Evolutionary conservation across 2,329 filamentous ascomycete genomes (phyloP).

Genomic region (Microcyclospora tardicrescens): DNA sequence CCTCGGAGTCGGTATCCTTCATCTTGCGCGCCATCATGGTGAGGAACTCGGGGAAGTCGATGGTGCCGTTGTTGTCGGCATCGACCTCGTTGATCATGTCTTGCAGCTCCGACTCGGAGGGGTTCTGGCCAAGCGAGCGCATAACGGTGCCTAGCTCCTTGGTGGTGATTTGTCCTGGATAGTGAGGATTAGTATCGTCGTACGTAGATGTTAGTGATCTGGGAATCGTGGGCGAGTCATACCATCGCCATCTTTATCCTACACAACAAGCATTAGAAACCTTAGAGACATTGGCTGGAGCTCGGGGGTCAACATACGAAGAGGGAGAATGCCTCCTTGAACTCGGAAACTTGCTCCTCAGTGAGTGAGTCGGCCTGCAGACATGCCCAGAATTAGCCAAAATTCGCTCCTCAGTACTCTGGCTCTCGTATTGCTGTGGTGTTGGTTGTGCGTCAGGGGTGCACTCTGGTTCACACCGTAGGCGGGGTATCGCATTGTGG

Average conservation of each 20-base stretch:
- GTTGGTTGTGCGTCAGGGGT: too few species aligned
- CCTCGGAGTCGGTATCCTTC: conserved; percentile 48
- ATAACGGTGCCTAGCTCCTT: conserved; percentile 52
- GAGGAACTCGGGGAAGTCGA: conserved; percentile 54
- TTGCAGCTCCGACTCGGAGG: conserved; percentile 48
- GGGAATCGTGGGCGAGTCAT: conserved; percentile 14
- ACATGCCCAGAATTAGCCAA: neutral
- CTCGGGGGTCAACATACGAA: conserved; percentile 60
- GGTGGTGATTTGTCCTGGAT: conserved; percentile 48
- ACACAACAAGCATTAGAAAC: conserved; percentile 10
- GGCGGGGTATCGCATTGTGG: too few species aligned
- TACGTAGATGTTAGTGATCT: neutral
- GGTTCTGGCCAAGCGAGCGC: conserved; percentile 50
- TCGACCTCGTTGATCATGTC: conserved; percentile 58
- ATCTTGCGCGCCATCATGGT: conserved; percentile 53
- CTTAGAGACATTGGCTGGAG: conserved; percentile 6
- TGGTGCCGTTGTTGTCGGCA: conserved; percentile 50
- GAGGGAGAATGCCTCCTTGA: conserved; percentile 99
- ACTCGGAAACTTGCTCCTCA: conserved; percentile 99
- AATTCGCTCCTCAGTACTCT: neutral
- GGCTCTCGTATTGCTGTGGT: too few species aligned
- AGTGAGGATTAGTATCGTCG: conserved; percentile 3
- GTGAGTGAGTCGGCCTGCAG: conserved; percentile 88
- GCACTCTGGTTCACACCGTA: too few species aligned
- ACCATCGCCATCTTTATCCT: conserved; percentile 50